phyloP scores from a whole-genome alignment of 371 early-diverging fungal genomes.

The Mucor indicus region DNA sequence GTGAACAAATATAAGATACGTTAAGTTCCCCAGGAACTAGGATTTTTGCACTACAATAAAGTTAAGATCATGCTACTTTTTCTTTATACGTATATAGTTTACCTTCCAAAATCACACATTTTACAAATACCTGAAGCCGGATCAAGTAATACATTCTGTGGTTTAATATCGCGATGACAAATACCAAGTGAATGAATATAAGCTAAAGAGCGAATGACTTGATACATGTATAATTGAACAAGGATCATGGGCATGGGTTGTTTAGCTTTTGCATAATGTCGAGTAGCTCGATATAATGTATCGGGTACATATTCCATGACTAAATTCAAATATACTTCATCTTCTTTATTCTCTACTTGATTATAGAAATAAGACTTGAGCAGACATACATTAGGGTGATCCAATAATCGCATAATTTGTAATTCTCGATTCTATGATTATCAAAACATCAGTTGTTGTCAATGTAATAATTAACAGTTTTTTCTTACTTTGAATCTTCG shows the following conservation, averaged over 20 bases:
- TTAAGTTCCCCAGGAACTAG: conserved; percentile 93
- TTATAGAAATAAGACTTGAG: conserved; percentile 80
- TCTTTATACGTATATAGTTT: background rate
- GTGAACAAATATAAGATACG: conserved; percentile 97
- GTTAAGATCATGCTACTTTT: background rate
- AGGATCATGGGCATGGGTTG: conserved; percentile 89
- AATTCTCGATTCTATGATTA: conserved; percentile 75
- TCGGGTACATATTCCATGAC: conserved; percentile 86
- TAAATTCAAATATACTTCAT: conserved; percentile 84
- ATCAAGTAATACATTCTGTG: conserved; percentile 75
- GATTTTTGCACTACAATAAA: conserved; percentile 81
- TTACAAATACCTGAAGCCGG: conserved; percentile 86
- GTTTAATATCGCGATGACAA: conserved; percentile 69
- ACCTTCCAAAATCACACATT: conserved; percentile 98
- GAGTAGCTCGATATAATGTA: conserved; percentile 80
- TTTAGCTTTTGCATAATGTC: conserved; percentile 79
- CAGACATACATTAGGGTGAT: conserved; percentile 78
- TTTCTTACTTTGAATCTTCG: conserved; percentile 88
- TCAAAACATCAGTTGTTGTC: background rate
- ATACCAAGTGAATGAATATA: conserved; percentile 88
- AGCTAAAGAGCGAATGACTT: conserved; percentile 92
- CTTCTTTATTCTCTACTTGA: conserved; percentile 61
- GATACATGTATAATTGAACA: conserved; percentile 96
- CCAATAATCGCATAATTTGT: conserved; percentile 81
- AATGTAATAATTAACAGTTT: background rate